Evolutionary conservation across 495 filamentous ascomycete genomes (phyloP), one percentile per base, ranked within the genome.

Genomic region (Barbatosphaeria neglecta): DNA sequence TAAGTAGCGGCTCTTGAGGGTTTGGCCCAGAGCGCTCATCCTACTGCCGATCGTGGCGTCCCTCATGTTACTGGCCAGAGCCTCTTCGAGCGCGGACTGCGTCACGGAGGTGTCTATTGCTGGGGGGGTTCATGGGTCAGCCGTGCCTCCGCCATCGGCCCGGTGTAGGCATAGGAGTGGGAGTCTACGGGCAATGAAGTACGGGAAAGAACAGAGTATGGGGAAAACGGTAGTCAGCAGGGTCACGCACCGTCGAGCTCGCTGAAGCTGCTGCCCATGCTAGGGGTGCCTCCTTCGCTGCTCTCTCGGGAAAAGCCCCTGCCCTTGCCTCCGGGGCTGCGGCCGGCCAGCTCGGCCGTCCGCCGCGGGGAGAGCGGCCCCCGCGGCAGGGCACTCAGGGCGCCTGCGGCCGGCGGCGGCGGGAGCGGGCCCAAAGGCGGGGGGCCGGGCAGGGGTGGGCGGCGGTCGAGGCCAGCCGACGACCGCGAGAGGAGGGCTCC

Each of bases 191-290:
- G n/a, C n/a, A n/a, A n/a, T n/a, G n/a, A n/a, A n/a, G n/a, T n/a
- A n/a, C n/a, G n/a, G n/a, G n/a, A n/a, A n/a, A n/a, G n/a, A 50
- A 13, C 27, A 44, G 27, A 8, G 15, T 39, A 49, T 15, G 13
- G 17, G 41, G 40, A 41, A 24, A 49, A 42, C 33, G 31, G 20
- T 28, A 50, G 15, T 47, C 17, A 42, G 22, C 25, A 10, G 17
- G 8, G 8, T n/a, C 31, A 64, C 72, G 50, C 73, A 90, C 87
- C 88, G 63, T 97, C 93, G 22, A 98, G 70, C 68, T 98, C 92
- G 62, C 90, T 95, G 58, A 94, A 98, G 60, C 90, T 95, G 58
- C 89, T 95, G 1, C 90, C 88, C 85, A 97, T 97, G 53, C 93
- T 98, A 0, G 89, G 92, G 2, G 86, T 89, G 3, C 81, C 28